Percentiles rank a stretch among this genome's conserved stretches.
Conservation (phyloP, 176 grass and related monocot genomes). For the Oryza punctata region DNA sequence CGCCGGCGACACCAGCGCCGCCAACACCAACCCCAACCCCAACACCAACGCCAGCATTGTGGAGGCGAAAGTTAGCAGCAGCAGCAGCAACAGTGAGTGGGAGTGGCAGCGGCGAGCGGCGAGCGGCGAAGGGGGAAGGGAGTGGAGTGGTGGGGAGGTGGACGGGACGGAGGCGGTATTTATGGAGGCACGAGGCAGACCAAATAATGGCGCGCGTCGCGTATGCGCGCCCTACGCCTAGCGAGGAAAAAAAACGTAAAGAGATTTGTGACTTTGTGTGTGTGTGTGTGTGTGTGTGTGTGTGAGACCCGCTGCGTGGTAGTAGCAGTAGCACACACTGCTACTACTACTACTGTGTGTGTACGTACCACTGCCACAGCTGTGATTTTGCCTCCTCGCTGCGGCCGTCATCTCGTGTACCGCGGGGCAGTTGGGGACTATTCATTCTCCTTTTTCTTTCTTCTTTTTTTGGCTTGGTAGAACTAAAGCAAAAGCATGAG, state of each 20-base stretch:
- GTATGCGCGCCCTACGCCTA: background rate
- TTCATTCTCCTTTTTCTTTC: too few relatives aligned
- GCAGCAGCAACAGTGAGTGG: too few relatives aligned
- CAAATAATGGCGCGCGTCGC: conserved; percentile 35
- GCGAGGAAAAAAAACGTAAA: too few relatives aligned
- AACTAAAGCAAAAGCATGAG: background rate
- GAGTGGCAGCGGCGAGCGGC: too few relatives aligned
- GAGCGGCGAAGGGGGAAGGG: background rate
- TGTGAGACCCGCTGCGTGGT: background rate
- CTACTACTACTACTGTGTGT: background rate
- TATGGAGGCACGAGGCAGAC: conserved; percentile 37
- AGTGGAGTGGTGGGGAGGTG: background rate
- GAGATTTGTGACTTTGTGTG: background rate
- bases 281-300: too few relatives aligned
- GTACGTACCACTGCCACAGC: background rate
- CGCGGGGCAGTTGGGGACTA: conserved; percentile 12
- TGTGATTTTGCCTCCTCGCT: background rate
- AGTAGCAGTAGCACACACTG: too few relatives aligned
- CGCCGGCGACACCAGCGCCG: background rate
- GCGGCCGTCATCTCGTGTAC: background rate
- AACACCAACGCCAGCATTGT: background rate
- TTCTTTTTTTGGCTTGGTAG: background rate
- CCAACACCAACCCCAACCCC: too few relatives aligned
- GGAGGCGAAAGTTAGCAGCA: too few relatives aligned
- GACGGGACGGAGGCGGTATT: conserved; percentile 28